Evolutionary conservation across 176 grass and related monocot species (phyloP).

Genomic region (sorghum (Sorghum bicolor)): DNA sequence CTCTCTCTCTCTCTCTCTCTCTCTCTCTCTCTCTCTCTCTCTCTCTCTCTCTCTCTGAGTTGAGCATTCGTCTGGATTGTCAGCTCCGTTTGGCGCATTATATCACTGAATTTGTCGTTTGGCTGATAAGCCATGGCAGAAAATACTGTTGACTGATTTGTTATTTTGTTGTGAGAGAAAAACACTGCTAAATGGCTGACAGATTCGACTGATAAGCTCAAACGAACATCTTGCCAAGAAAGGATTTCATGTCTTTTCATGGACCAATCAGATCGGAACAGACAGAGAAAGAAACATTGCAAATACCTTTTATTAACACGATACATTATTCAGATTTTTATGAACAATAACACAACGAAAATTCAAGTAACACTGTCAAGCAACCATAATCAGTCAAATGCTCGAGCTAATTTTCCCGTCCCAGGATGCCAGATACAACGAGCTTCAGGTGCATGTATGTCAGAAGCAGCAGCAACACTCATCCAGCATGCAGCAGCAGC

Average conservation of each 20-base stretch:
- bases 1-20: too few relatives aligned
- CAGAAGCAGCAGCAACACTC: conserved; percentile 52
- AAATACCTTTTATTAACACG: conserved; percentile 20
- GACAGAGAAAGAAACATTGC: not conserved
- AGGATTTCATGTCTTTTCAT: not conserved
- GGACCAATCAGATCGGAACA: not conserved
- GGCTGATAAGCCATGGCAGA: too few relatives aligned
- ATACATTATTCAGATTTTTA: not conserved
- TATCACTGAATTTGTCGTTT: too few relatives aligned
- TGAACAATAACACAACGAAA: not conserved
- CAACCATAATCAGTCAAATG: not conserved
- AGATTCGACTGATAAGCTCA: too few relatives aligned
- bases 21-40: too few relatives aligned
- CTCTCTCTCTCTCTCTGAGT: too few relatives aligned
- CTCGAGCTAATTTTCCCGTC: not conserved
- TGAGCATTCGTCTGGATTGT: too few relatives aligned
- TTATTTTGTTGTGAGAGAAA: too few relatives aligned
- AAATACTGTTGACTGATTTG: too few relatives aligned
- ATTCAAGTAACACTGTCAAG: not conserved
- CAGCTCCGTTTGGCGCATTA: too few relatives aligned
- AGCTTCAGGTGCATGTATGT: conserved; percentile 12
- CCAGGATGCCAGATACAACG: not conserved
- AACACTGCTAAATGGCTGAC: too few relatives aligned
- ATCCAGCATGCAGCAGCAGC: conserved; percentile 61
- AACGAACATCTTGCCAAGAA: too few relatives aligned